Percentiles rank a stretch among this genome's conserved stretches.
These are phyloP conservation scores for Butyriboletus appendiculatus DNA, from an alignment of 1,284 basidiomycete genomes.

Conservation along the genomic window DNA sequence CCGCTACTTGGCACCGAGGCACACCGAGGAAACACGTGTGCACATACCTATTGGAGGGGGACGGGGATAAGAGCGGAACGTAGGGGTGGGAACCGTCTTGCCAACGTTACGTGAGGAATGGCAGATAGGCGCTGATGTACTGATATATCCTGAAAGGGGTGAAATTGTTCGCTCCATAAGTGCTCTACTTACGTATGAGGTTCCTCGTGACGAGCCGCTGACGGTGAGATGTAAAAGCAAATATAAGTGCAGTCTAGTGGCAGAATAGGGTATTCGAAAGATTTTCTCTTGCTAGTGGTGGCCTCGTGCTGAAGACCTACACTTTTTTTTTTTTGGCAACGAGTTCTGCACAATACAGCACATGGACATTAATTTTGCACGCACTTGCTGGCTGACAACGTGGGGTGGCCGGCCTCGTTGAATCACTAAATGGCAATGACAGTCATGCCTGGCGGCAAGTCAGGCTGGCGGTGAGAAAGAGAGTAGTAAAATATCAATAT, in stretches of 20 bases:
- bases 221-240: not conserved
- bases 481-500: not conserved
- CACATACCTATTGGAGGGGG: constrained; percentile 20
- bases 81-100: constrained; percentile 22
- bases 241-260: not conserved
- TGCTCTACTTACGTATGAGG: not conserved
- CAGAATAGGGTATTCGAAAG: not conserved
- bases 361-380: not conserved
- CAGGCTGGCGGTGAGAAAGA: no score
- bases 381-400: not conserved
- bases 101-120: constrained; percentile 25
- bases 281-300: not conserved
- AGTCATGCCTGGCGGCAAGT: not conserved
- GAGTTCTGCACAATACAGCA: not conserved
- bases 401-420: not conserved
- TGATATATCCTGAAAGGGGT: constrained; percentile 10
- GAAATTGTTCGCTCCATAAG: not conserved
- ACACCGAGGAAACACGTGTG: constrained; percentile 18
- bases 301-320: not conserved
- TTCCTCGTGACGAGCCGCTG: not conserved
- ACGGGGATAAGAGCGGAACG: constrained; percentile 13
- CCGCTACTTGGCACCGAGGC: constrained; percentile 19
- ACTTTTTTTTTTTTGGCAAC: constrained; percentile 5
- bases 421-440: not conserved
- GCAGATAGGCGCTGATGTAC: constrained; percentile 16